Base-by-base conservation (phyloP, 1,284 basidiomycete genomes). In the Apiotrichum veenhuisii region DNA sequence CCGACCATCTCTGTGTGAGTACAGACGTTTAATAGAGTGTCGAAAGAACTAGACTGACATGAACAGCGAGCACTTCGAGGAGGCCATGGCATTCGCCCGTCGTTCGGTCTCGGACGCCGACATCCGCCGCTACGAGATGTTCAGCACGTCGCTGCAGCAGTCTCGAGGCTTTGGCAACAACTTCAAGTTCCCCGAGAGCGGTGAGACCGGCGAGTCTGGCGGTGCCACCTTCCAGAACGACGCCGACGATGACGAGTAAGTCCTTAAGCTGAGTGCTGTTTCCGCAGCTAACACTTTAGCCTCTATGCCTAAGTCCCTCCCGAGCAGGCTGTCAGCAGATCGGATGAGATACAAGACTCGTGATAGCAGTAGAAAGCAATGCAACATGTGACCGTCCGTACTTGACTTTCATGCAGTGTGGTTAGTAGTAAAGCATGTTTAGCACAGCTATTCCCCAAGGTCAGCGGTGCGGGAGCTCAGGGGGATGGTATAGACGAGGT, bases 81-180 rank as follows among this genome's bases (percentile, higher is more conserved):
- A 98, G 67, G 71, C 72, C 8, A 76, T 77, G 70, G 60, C 68
- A 54, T 77, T 70, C 57, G 89, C 91, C 63, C 87, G 90, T 76
- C 87, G 91, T 58, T 93, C 91, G 8, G 91, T 95, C 52, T 92
- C 89, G 15, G 91, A 94, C 72, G 87, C 89, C 65, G 95, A 98
- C 74, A 96, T 98, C 76, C 86, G 94, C 38, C 67, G 72, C 56
- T 76, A 76, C 68, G 74, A 77, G 64, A 76, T 74, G 70, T 76
- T 74, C 66, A 72, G 72, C 58, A 73, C 74, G 5, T 69, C 68
- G 14, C 67, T 76, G 36, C 73, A 75, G 58, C 73, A 75, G 54
- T 75, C 74, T 11, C 65, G 74, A 47, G 67, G 68, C 64, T 71
- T 75, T 38, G 74, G 74, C 50, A 72, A 69, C 66, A 72, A 64